Evolutionary conservation across 495 filamentous ascomycete species (phyloP).

Genomic region (Xylaria telfairii): DNA sequence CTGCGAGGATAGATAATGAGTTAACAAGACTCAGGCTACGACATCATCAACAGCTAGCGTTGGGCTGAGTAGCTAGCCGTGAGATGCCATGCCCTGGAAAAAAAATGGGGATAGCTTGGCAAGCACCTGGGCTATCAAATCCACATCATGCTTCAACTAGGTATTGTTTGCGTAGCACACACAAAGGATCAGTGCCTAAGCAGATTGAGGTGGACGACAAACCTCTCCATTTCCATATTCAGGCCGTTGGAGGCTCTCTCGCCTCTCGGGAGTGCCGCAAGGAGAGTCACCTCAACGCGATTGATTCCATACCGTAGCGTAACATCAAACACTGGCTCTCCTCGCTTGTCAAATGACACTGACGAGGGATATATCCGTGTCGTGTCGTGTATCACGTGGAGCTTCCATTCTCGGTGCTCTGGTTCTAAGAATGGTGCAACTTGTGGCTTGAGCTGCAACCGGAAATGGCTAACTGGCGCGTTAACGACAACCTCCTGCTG

Average conservation of each 20-base stretch:
- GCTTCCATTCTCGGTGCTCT: conserved; percentile 64
- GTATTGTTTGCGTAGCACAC: background rate
- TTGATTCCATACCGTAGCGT: conserved; percentile 67
- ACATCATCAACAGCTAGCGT: background rate
- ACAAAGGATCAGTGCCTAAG: conserved; percentile 31
- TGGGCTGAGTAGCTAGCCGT: background rate
- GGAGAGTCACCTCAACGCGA: conserved; percentile 67
- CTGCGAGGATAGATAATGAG: background rate
- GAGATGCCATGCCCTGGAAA: background rate
- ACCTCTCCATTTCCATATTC: conserved; percentile 71
- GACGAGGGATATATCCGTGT: conserved; percentile 45
- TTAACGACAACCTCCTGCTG: conserved; percentile 74
- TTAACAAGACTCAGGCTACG: background rate
- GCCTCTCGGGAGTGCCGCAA: conserved; percentile 66
- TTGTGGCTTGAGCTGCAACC: conserved; percentile 68
- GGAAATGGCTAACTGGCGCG: conserved; percentile 66
- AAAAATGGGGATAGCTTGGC: background rate
- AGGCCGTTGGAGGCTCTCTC: conserved; percentile 60
- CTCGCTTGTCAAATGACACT: conserved; percentile 31
- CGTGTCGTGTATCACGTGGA: conserved; percentile 64
- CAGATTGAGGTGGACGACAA: conserved; percentile 67
- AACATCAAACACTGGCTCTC: conserved; percentile 65
- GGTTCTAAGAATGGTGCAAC: conserved; percentile 59
- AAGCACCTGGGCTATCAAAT: background rate
- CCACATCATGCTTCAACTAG: background rate